Base-by-base conservation (phyloP, 805 yeast species). In the Nakazawaea populi region DNA sequence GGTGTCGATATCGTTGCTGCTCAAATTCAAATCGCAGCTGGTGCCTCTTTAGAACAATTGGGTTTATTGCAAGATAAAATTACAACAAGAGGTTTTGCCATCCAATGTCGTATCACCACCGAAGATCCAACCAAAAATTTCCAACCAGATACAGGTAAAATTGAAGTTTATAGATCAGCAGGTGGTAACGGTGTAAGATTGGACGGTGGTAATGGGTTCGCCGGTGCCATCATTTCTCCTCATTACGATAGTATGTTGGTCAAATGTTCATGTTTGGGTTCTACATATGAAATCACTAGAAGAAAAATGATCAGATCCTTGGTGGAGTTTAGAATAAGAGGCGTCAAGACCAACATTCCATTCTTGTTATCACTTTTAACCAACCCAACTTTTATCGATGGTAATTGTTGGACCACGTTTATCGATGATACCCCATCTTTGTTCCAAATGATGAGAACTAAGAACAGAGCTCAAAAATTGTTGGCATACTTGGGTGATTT, bases 181-280 rank as follows among this genome's bases (percentile, higher is more conserved):
- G 99, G 99, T 72, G 99, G 99, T 77, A 94, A 94, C 66, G 99
- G 99, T 70, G 97, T 94, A 45, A 85, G 99, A 75, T 79, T 94
- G 60, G 99, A 92, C 64, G 99, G 99, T 74, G 98, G 98, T 73
- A 92, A 92, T 67, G 97, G 97, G 4, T 92, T 89, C 69, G 96
- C 96, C 10, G 99, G 99, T 57, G 87, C 97, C 27, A 83, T 94
- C 58, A 94, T 92, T 59, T 85, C 96, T 35, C 99, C 99, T 41
- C 96, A 89, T 72, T 92, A 92, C 73, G 99, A 92, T 72, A 91
- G 97, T 37, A 87, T 92, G 97, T 80, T 92, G 79, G 99, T 92
- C 58, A 92, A 92, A 72, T 92, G 99, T 70, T 82, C 96, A 36
- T 89, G 97, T 65, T 83, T 96, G n/a, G 99, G 98, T 54, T 86